Evolutionary conservation across 495 filamentous ascomycete species (phyloP), one percentile per base, ranked within the genome.

Genomic region (Daldinia decipiens): DNA sequence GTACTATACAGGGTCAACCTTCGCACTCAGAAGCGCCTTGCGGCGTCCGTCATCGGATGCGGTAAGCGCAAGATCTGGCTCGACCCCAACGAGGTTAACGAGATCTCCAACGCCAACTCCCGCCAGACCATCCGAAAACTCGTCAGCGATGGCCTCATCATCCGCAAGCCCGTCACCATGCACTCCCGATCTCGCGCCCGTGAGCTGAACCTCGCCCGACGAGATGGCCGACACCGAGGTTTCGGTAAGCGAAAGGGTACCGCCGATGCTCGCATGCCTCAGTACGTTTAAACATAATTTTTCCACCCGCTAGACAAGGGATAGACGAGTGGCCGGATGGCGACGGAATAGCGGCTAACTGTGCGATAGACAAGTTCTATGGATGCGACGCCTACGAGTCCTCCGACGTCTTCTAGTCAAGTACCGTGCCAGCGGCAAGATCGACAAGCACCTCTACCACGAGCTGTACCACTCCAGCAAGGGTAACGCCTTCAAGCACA

Each of bases 401-500:
- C 94, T 99, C 85, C 94, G 95, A 78, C 95, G 95, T 82, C 92
- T 99, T 52, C 89, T 99, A 74, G 95, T 97, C 87, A 97, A 98
- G 87, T 99, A 99, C 88, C 95, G 95, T 85, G 95, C 94, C 81
- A 90, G 90, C 79, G 95, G 95, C 84, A 99, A 99, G 92, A 99
- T 99, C 84, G 95, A 99, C 87, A 99, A 99, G 90, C 96, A 99
- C 88, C 94, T 99, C 59, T 99, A 99, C 89, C 95, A 99, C 88
- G 93, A 97, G 87, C 93, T 99, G 72, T 99, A 99, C 88, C 94
- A 97, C 83, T 86, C 97, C 77, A 92, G 91, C 90, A 99, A 99
- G 94, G 95, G 95, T 97, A 99, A 99, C 90, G 95, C 95, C 82
- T 99, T 99, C 91, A 99, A 99, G 93, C 95, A 99, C 91, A 99